Conservation (phyloP, 2,329 filamentous ascomycete genomes). For the Samsoniella hepiali region DNA sequence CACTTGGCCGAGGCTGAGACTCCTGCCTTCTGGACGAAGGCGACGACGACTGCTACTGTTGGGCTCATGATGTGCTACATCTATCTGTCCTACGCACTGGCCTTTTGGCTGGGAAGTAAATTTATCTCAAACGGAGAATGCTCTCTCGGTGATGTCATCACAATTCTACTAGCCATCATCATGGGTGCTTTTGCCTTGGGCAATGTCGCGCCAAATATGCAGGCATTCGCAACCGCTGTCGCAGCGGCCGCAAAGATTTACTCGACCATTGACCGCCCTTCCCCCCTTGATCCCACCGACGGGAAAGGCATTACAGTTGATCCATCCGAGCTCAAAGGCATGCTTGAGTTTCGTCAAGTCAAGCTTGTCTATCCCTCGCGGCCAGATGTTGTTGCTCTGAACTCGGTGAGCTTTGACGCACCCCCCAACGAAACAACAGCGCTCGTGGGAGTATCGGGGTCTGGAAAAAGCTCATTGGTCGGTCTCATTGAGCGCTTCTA, state of each 20-base stretch:
- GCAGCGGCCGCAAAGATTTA: conserved; percentile 37
- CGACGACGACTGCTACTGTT: conserved; percentile 40
- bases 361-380: conserved; percentile 51
- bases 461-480: conserved; percentile 50
- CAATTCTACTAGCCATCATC: conserved; percentile 75
- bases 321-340: too few species aligned
- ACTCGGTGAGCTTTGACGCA: conserved; percentile 35
- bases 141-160: conserved; percentile 65
- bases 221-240: conserved; percentile 74
- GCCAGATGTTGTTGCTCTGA: conserved; percentile 39
- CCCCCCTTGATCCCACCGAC: too few species aligned
- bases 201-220: conserved; percentile 71
- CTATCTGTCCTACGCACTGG: conserved; percentile 72
- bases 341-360: conserved; percentile 46
- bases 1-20: conserved; percentile 65
- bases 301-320: too few species aligned
- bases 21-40: conserved; percentile 65
- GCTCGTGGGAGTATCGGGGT: conserved; percentile 51
- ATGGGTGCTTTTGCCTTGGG: conserved; percentile 79
- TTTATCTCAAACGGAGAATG: conserved; percentile 63
- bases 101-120: conserved; percentile 73
- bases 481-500: conserved; percentile 54
- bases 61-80: conserved; percentile 71
- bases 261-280: too few species aligned
- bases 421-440: conserved; percentile 45